Evolutionary conservation across 805 yeast genomes (phyloP).

Genomic region (Schwanniomyces occidentalis): DNA sequence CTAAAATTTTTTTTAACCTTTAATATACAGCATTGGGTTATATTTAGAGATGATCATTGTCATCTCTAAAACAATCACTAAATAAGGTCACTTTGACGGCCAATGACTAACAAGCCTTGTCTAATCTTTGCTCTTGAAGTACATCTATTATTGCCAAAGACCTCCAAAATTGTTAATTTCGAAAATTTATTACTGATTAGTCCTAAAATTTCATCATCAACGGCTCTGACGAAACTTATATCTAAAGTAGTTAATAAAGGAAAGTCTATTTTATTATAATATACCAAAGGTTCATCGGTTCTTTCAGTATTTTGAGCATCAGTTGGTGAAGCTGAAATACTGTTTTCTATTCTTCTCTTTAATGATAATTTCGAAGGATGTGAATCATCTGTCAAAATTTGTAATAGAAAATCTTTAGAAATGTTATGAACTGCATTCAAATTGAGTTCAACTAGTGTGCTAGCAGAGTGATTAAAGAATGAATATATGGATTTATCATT

Average conservation of each 20-base stretch:
- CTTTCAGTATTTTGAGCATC: slow-evolving; percentile 7
- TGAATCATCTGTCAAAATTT: slow-evolving; percentile 40
- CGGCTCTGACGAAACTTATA: slow-evolving; percentile 74
- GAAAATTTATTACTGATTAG: slow-evolving; percentile 59
- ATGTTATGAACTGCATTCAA: slow-evolving; percentile 71
- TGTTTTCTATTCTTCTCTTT: slow-evolving; percentile 7
- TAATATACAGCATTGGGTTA: too few relatives aligned
- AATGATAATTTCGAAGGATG: slow-evolving; percentile 13
- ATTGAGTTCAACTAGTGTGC: slow-evolving; percentile 66
- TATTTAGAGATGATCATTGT: too few relatives aligned
- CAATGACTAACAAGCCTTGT: slow-evolving; percentile 62
- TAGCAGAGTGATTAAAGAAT: slow-evolving; percentile 59
- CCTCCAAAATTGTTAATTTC: slow-evolving; percentile 66
- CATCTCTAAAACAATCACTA: slow-evolving; percentile 17
- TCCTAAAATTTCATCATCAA: slow-evolving; percentile 69
- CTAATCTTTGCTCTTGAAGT: slow-evolving; percentile 54
- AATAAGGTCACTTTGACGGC: slow-evolving; percentile 68
- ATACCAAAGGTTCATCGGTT: slow-evolving; percentile 7
- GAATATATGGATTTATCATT: slow-evolving; percentile 64
- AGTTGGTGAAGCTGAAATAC: background rate
- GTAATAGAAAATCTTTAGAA: slow-evolving; percentile 49
- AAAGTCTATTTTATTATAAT: slow-evolving; percentile 26
- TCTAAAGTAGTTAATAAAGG: slow-evolving; percentile 71
- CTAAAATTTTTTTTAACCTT: too few relatives aligned
- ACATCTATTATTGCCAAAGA: slow-evolving; percentile 76